Percentiles rank a stretch among this genome's conserved stretches.
Conservation (phyloP, 768 basidiomycete genomes). For the Brasilioporus rufonigricans region DNA sequence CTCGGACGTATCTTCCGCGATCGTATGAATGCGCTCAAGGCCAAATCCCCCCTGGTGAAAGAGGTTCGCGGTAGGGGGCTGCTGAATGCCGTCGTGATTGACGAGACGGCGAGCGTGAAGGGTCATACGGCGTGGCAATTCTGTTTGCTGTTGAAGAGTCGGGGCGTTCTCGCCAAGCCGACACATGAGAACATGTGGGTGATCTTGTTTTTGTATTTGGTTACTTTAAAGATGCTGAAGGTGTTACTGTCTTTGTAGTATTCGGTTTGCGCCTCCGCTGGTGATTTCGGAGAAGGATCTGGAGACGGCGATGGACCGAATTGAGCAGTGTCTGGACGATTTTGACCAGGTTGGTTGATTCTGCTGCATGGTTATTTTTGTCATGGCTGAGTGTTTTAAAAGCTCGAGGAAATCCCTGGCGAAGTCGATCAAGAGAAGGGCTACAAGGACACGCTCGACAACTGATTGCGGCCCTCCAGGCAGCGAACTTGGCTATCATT, state of each 20-base stretch:
- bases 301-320: constrained; percentile 67
- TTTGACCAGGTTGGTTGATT: constrained; percentile 65
- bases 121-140: constrained; percentile 94
- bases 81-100: constrained; percentile 91
- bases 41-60: constrained; percentile 65
- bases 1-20: constrained; percentile 83
- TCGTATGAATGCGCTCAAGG: constrained; percentile 48
- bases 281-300: constrained; percentile 91
- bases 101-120: constrained; percentile 73
- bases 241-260: constrained; percentile 49
- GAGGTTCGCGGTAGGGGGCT: constrained; percentile 84
- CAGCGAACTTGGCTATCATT: no score
- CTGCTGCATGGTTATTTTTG: not conserved
- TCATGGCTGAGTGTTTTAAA: not conserved
- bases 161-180: constrained; percentile 93
- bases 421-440: constrained; percentile 62
- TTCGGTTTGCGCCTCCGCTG: constrained; percentile 94
- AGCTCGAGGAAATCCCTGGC: constrained; percentile 63
- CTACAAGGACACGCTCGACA: constrained; percentile 38
- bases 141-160: constrained; percentile 87
- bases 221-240: not conserved
- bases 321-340: constrained; percentile 74
- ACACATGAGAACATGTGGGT: constrained; percentile 92
- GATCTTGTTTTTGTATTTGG: not conserved
- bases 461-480: constrained; percentile 11